These are phyloP conservation scores for Dendrocalamus latiflorus DNA, from an alignment of 202 grass and related monocot species.

Conservation along the genomic window DNA sequence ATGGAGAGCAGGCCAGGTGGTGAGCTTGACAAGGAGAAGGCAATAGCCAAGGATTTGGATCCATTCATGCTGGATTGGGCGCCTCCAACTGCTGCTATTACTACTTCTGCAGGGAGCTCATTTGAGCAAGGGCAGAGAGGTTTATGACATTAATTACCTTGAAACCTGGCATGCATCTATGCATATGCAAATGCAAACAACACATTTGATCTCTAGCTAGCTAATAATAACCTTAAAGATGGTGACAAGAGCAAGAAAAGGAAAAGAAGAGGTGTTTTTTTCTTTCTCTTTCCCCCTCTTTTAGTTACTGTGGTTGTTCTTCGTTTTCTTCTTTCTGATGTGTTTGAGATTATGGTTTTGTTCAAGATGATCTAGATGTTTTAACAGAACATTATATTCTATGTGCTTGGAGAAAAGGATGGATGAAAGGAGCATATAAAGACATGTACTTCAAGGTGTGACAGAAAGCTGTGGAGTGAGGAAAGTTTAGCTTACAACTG, in stretches of 20 bases:
- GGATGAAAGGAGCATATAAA: constrained; percentile 1
- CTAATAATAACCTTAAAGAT: constrained; percentile 31
- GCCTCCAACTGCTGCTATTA: background rate
- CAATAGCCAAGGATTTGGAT: constrained; percentile 35
- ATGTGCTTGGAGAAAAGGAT: constrained; percentile 12
- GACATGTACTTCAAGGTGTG: constrained; percentile 39
- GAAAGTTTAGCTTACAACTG: constrained; percentile 46
- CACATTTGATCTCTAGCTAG: constrained; percentile 29
- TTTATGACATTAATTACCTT: constrained; percentile 51
- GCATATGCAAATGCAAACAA: constrained; percentile 16
- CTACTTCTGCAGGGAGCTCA: constrained; percentile 47
- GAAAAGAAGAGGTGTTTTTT: background rate
- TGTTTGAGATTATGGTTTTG: constrained; percentile 28
- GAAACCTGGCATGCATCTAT: constrained; percentile 12
- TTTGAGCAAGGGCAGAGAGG: constrained; percentile 41
- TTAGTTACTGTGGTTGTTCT: background rate
- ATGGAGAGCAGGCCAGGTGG: constrained; percentile 40
- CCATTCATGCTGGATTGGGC: constrained; percentile 72
- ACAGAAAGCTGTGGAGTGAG: constrained; percentile 44
- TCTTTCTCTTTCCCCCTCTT: background rate
- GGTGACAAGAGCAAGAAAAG: constrained; percentile 19
- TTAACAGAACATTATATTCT: constrained; percentile 41
- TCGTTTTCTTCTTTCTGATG: constrained; percentile 2
- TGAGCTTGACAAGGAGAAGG: constrained; percentile 35
- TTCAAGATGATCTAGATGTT: constrained; percentile 21